Evolutionary conservation across 768 basidiomycete genomes (phyloP), one percentile per base, ranked within the genome.

Genomic region (Lentinula aciculospora): DNA sequence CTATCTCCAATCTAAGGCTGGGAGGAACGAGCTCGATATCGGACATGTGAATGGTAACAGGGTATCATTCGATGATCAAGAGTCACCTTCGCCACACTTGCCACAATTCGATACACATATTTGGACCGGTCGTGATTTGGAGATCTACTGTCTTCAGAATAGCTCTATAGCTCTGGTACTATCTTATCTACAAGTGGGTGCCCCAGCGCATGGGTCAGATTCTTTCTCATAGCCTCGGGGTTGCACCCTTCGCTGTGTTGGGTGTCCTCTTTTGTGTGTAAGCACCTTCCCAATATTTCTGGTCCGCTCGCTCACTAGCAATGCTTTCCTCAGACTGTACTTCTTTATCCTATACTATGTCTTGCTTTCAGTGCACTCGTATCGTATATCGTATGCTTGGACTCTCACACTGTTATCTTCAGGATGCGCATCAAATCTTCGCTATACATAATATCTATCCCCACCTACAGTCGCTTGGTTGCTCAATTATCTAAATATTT

Each of bases 121-220:
- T 56, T 90, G 88, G 86, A 89, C 85, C 32, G 85, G 89, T n/a
- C 83, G 84, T 57, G 94, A 96, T 65, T 71, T 98, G 60, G 86
- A 91, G 66, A 71, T 88, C 64, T 82, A 90, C 31, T 95, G 93
- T 67, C 83, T 85, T 62, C 94, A 97, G 70, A 98, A 97, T 65
- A 94, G 93, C 66, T 79, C 89, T 13, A 84, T 98, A 36, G 81
- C 90, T 3, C 74, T 84, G 32, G 82, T 94, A 56, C 77, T 96
- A 46, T 81, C 85, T 51, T 78, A 80, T 61, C 68, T 90, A 46
- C 81, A 83, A 65, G 77, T 80, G 12, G 77, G 76, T 12, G 66
- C 74, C 37, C 72, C 78, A 45, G 80, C 76, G 59, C 70, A 71
- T 54, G 68, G 67, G 36, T 64, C 65, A 17, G 61, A 65, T 46